phyloP scores from a whole-genome alignment of 1,284 basidiomycete genomes.

The Fistulina hepatica region DNA sequence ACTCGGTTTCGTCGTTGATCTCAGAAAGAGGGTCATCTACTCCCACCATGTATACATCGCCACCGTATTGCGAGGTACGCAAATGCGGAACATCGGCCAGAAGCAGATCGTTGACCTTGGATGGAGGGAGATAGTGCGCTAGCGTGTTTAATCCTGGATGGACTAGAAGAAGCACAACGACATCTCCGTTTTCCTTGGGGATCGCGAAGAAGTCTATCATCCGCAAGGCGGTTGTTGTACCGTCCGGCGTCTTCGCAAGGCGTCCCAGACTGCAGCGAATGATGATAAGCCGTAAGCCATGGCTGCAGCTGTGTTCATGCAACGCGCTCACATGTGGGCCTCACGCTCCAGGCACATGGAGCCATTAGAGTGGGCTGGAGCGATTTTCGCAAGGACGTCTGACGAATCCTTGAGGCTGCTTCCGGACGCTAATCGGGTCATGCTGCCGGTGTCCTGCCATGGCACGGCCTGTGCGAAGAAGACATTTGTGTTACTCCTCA shows the following conservation, averaged over 20 bases:
- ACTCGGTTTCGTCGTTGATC: slow-evolving; percentile 43
- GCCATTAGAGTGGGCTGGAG: slow-evolving; percentile 54
- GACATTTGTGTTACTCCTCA: neutral
- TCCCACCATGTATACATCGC: slow-evolving; percentile 40
- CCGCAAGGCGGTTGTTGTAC: slow-evolving; percentile 40
- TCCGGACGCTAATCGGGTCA: slow-evolving; percentile 56
- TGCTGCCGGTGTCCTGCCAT: slow-evolving; percentile 63
- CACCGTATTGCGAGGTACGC: slow-evolving; percentile 29
- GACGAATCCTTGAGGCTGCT: slow-evolving; percentile 59
- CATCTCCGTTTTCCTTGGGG: slow-evolving; percentile 50
- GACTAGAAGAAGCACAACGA: slow-evolving; percentile 49
- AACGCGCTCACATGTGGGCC: slow-evolving; percentile 47
- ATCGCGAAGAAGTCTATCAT: slow-evolving; percentile 58
- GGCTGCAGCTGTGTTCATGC: no score
- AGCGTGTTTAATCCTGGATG: slow-evolving; percentile 60
- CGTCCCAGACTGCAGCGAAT: slow-evolving; percentile 37
- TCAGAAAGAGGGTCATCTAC: slow-evolving; percentile 33
- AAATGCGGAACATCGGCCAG: slow-evolving; percentile 41
- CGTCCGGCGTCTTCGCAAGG: slow-evolving; percentile 39
- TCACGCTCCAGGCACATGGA: slow-evolving; percentile 63
- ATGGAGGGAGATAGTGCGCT: slow-evolving; percentile 52
- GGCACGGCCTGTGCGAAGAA: slow-evolving; percentile 33
- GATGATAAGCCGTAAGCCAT: neutral
- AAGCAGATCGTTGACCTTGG: slow-evolving; percentile 55
- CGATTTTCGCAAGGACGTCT: slow-evolving; percentile 59